Evolutionary conservation across 371 early-diverging fungal species (phyloP), one percentile per base, ranked within the genome.

Genomic region (Amoeboaphelidium protococcarum): DNA sequence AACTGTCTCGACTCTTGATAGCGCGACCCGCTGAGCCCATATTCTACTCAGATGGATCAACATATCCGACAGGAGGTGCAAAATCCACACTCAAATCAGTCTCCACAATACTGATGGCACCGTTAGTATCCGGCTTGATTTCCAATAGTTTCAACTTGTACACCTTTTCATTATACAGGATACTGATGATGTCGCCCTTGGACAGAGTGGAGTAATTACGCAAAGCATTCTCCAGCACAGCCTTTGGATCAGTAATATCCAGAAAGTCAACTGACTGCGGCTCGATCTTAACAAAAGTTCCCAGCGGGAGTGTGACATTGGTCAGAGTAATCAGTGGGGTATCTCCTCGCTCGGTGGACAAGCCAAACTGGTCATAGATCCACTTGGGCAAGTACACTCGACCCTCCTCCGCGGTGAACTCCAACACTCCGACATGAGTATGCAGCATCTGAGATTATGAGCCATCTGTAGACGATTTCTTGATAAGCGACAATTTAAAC

Each of bases 41-140:
- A 67, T 60, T 44, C 59, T 53, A 23, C 51, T 50, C 48, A 27
- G 40, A 42, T 3, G 91, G 89, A 57, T 96, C 97, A 26, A 78
- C 74, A 61, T 96, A 99, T 2, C 98, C 99, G 0, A 90, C 62
- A 13, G 99, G 99, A 21, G 97, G 76, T 2, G 88, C 94, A 67
- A 99, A 98, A 53, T 99, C 99, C 1, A 84, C 85, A 58, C 87
- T 88, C 44, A 99, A 61, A 72, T 99, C 99, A 0, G 98, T 96
- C 60, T 99, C 99, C 4, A 96, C 74, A 52, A 97, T 86, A 23
- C 83, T 86, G 47, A 99, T 84, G n/a, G n/a, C n/a, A 24, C 83
- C 87, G 1, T 60, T 65, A 46, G 69, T 76, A 16, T 60, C 23
- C 13, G 99, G 97, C 52, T 80, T 77, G 22, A 82, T 80, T 55